Evolutionary conservation across 768 basidiomycete genomes (phyloP), one percentile per base, ranked within the genome.

Genomic region (Amanita pseudoporphyria): DNA sequence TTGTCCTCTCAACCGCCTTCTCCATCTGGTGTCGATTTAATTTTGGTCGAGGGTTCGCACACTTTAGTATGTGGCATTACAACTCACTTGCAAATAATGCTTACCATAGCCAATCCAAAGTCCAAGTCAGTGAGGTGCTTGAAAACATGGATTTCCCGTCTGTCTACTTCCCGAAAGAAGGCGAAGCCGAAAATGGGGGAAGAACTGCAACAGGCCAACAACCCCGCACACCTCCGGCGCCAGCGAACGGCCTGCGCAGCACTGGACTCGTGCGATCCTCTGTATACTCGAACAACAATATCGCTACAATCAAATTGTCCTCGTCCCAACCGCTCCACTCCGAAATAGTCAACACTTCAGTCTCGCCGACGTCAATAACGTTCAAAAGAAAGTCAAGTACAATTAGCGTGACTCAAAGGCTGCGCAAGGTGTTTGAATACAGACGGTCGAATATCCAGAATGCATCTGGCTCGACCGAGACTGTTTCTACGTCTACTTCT

Each of bases 21-120:
- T 76, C 71, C 6, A 39, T 78, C 38, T 40, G 73, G n/a, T 79
- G 77, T 59, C 67, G 76, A 45, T 50, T 71, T 24, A 71, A 78
- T 54, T 81, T 79, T 56, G 78, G 74, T 9, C 74, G 70, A 56
- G 79, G 78, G 1, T 66, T 79, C 9, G 68, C 69, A 3, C 73
- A 78, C 26, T 79, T 71, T 53, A 61, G 78, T 79, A 59, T 63
- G 74, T 57, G 2, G 32, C 26, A n/a, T 18, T 37, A 10, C 28
- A 13, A 44, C 14, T 21, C 9, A 18, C 44, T 22, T 28, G 2
- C 9, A 39, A 10, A 24, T 18, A 24, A 9, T 9, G 26, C 21
- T 50, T 14, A 32, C 16, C 40, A 19, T 28, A 4, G 19, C 12
- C 6, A 39, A 9, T 16, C 21, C 38, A 21, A 38, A 72, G 73